phyloP scores from a whole-genome alignment of 2,329 filamentous ascomycete genomes.

The Akanthomyces muscarius region DNA sequence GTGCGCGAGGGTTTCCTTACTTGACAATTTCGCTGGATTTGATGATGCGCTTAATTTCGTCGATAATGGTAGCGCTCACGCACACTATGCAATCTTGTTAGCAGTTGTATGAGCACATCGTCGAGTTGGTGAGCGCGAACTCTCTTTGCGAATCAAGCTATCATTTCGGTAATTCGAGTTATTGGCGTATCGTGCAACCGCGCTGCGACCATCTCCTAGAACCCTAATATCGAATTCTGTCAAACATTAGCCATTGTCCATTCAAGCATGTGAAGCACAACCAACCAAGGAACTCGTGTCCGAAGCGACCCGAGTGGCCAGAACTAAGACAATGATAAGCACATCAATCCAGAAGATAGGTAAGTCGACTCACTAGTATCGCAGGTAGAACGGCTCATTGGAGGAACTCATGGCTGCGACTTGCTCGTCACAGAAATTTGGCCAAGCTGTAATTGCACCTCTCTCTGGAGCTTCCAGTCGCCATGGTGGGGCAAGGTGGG shows the following conservation, averaged over 20 bases:
- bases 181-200: slow-evolving; percentile 94
- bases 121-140: slow-evolving; percentile 51
- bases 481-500: slow-evolving; percentile 22
- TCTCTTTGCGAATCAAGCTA: slow-evolving; percentile 98
- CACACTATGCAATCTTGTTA: slow-evolving; percentile 63
- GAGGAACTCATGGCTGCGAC: slow-evolving; percentile 54
- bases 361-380: slow-evolving; percentile 77
- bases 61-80: slow-evolving; percentile 82
- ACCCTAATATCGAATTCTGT: slow-evolving; percentile 95
- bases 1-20: slow-evolving; percentile 45
- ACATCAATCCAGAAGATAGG: slow-evolving; percentile 1
- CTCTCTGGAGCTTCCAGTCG: not conserved
- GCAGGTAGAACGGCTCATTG: slow-evolving; percentile 86
- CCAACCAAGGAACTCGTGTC: slow-evolving; percentile 92
- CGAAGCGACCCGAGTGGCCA: slow-evolving; percentile 93
- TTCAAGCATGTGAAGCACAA: not conserved
- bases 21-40: slow-evolving; percentile 97
- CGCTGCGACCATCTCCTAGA: slow-evolving; percentile 87
- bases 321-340: slow-evolving; percentile 57
- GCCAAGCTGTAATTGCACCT: not conserved
- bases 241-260: slow-evolving; percentile 8
- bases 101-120: not conserved
- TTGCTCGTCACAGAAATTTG: slow-evolving; percentile 16
- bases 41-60: slow-evolving; percentile 96
- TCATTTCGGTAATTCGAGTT: slow-evolving; percentile 99